Percentiles rank a stretch among this genome's conserved stretches.
Conservation (phyloP, 1,139 yeast species). For the Debaryomyces sp. region DNA sequence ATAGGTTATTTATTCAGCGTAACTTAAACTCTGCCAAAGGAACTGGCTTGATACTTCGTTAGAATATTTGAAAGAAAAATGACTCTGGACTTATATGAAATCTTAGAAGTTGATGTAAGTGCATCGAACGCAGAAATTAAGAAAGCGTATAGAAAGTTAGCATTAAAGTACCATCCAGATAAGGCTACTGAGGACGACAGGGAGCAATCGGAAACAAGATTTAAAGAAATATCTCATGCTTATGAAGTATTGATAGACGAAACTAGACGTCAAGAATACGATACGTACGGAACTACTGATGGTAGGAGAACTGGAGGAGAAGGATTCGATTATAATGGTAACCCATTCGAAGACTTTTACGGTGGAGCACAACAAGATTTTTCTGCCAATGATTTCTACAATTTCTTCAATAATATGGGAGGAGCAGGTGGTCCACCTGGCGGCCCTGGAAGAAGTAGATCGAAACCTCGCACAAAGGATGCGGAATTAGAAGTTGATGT, state of each 20-base stretch:
- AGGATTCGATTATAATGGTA: constrained; percentile 27
- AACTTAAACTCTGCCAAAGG: background rate
- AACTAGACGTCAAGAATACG: constrained; percentile 56
- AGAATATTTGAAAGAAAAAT: constrained; percentile 7
- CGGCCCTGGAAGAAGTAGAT: constrained; percentile 14
- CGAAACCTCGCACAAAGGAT: constrained; percentile 55
- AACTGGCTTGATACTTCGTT: background rate
- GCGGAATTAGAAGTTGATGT: constrained; percentile 67
- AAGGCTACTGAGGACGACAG: constrained; percentile 70
- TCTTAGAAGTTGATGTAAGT: constrained; percentile 64
- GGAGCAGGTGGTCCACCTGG: constrained; percentile 19
- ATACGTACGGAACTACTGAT: constrained; percentile 55
- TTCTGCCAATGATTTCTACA: constrained; percentile 69
- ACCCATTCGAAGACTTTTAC: constrained; percentile 47
- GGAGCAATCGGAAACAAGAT: constrained; percentile 66
- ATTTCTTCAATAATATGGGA: constrained; percentile 60
- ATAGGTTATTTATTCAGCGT: background rate
- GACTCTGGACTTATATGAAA: constrained; percentile 56
- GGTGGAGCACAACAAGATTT: constrained; percentile 39
- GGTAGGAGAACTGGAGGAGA: constrained; percentile 25
- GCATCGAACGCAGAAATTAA: constrained; percentile 71
- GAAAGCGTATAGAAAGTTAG: constrained; percentile 75
- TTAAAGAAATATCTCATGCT: constrained; percentile 77
- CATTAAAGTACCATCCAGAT: constrained; percentile 79
- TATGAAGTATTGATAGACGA: constrained; percentile 76